Evolutionary conservation across 352 stramenopile genomes (phyloP).

Genomic region (Elongisporangium senticosum): DNA sequence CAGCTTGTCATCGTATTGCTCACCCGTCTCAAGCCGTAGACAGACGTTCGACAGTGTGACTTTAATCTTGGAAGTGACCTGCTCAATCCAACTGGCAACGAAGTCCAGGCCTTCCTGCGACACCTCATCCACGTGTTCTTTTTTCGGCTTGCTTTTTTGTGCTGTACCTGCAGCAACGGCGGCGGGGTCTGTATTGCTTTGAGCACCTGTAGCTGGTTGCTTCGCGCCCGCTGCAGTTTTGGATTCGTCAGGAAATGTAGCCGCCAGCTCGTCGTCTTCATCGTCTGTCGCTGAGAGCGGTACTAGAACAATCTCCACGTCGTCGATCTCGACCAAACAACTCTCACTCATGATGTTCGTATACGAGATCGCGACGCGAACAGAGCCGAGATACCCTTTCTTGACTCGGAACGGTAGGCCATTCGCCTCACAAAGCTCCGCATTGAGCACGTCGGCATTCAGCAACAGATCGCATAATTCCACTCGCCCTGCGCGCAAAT

Average conservation of each 20-base stretch:
- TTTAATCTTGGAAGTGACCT: constrained; percentile 89
- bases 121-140: constrained; percentile 63
- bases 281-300: constrained; percentile 20
- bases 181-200: constrained; percentile 6
- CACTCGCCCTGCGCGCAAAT: constrained; percentile 65
- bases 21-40: constrained; percentile 61
- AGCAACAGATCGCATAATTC: constrained; percentile 81
- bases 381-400: constrained; percentile 80
- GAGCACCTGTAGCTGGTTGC: not conserved
- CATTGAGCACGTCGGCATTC: constrained; percentile 76
- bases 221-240: not conserved
- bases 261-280: not conserved
- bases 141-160: constrained; percentile 11
- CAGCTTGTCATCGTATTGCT: constrained; percentile 51
- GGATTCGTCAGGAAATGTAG: constrained; percentile 5
- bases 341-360: constrained; percentile 86
- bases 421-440: constrained; percentile 61
- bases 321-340: constrained; percentile 83
- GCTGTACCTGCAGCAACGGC: not conserved
- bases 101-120: constrained; percentile 89
- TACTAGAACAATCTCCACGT: constrained; percentile 86
- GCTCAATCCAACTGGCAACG: constrained; percentile 87
- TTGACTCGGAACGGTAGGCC: constrained; percentile 80
- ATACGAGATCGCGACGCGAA: constrained; percentile 82
- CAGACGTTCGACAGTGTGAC: constrained; percentile 85